These are phyloP conservation scores for Paraurostyla sp. DNA, from an alignment of 73 alveolate species.

Conservation along the genomic window DNA sequence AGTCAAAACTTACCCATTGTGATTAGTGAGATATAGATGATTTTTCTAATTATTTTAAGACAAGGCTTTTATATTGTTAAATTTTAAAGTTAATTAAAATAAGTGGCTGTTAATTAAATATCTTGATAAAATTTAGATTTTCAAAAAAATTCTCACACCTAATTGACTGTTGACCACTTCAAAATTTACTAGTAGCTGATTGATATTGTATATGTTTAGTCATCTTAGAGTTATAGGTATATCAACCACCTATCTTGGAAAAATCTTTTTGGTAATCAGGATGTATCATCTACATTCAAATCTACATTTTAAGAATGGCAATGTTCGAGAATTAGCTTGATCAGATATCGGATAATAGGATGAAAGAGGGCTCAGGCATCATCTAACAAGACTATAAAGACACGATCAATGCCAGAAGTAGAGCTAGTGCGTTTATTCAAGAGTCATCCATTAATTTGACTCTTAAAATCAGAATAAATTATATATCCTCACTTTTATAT, in stretches of 20 bases:
- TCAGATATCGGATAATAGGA: constrained; percentile 37
- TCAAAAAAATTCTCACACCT: constrained; percentile 34
- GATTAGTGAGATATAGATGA: constrained; percentile 44
- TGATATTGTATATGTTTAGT: not conserved
- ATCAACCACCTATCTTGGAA: not conserved
- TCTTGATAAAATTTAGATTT: constrained; percentile 44
- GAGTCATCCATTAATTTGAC: too few species aligned
- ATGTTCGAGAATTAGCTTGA: not conserved
- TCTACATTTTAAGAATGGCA: not conserved
- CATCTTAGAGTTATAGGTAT: not conserved
- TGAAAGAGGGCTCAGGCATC: too few species aligned
- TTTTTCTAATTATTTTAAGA: not conserved
- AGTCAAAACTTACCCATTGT: constrained; percentile 62
- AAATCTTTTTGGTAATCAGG: not conserved
- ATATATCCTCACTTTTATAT: too few species aligned
- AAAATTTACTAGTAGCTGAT: not conserved
- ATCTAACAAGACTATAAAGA: too few species aligned
- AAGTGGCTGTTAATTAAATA: constrained; percentile 53
- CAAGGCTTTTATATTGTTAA: constrained; percentile 32
- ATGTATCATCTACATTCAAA: not conserved
- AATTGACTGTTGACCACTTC: not conserved
- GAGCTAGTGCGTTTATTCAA: too few species aligned
- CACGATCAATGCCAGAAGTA: too few species aligned
- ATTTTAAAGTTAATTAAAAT: constrained; percentile 30
- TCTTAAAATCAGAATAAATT: too few species aligned